A percentile compares a stretch with the other conserved stretches of the same genome.
phyloP scores from a whole-genome alignment of 73 alveolate genomes.

The Paramecium sexaurelia region DNA sequence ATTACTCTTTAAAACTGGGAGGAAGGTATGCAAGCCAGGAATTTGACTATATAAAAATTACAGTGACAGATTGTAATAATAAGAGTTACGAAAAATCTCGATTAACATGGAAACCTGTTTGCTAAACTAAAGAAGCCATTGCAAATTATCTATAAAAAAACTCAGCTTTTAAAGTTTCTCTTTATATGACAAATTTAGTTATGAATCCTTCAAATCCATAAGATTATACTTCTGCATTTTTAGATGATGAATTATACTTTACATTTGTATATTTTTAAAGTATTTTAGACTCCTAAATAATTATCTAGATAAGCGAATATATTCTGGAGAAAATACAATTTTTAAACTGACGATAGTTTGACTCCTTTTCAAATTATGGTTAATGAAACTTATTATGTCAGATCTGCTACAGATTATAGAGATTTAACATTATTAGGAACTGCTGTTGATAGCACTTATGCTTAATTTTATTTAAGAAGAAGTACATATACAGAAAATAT shows the following conservation, averaged over 20 bases:
- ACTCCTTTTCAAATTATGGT: not conserved
- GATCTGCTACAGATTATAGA: slow-evolving; percentile 15
- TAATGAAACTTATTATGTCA: not conserved
- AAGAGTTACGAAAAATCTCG: not conserved
- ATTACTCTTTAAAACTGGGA: not conserved
- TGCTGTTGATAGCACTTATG: not conserved
- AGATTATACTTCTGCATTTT: not conserved
- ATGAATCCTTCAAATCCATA: slow-evolving; percentile 28
- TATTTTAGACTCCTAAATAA: not conserved
- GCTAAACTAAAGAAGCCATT: not conserved
- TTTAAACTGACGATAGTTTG: slow-evolving; percentile 21
- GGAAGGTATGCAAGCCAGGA: not conserved
- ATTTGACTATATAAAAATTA: slow-evolving; percentile 5
- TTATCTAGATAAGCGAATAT: not conserved
- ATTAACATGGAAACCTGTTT: not conserved
- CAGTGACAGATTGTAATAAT: not conserved
- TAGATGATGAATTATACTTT: slow-evolving; percentile 20
- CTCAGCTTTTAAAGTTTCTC: not conserved
- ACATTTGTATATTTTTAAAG: not conserved
- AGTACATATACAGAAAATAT: not conserved
- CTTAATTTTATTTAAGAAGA: not conserved
- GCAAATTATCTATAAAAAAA: not conserved
- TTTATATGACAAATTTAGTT: slow-evolving; percentile 33
- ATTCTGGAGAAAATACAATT: slow-evolving; percentile 3
- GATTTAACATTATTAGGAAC: slow-evolving; percentile 15